A percentile compares a stretch with the other conserved stretches of the same genome.
phyloP scores from a whole-genome alignment of 495 filamentous ascomycete genomes.

The Talaromyces thailandensis region DNA sequence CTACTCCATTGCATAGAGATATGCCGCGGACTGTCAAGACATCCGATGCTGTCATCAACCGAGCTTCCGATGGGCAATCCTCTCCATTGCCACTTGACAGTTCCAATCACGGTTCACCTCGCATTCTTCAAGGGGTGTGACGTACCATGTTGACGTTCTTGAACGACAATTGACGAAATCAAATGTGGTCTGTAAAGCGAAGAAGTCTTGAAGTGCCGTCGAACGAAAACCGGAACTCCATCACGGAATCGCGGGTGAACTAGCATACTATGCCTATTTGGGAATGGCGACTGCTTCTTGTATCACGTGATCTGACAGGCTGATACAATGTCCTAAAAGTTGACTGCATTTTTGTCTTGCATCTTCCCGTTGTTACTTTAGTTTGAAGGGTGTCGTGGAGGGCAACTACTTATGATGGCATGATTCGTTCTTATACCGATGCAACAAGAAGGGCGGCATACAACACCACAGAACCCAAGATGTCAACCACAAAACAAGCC shows the following conservation, averaged over 20 bases:
- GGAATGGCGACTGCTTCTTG: background rate
- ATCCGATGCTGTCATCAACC: background rate
- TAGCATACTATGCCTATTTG: background rate
- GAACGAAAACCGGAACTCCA: slow-evolving; percentile 8
- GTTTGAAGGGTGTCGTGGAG: background rate
- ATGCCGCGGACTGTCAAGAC: background rate
- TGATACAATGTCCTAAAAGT: background rate
- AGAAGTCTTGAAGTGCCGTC: background rate
- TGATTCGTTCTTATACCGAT: too few relatives aligned
- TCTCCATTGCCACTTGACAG: background rate
- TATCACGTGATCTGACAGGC: background rate
- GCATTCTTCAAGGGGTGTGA: background rate
- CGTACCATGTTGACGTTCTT: slow-evolving; percentile 4
- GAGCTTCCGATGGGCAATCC: background rate
- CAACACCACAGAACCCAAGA: background rate
- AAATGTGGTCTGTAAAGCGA: background rate
- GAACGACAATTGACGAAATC: background rate
- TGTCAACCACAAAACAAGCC: background rate
- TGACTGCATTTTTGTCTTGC: background rate
- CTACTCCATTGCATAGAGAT: background rate
- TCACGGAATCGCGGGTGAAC: background rate
- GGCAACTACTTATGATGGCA: background rate
- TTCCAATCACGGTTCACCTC: background rate
- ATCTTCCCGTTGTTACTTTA: background rate
- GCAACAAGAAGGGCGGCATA: background rate